Conservation (phyloP, 768 basidiomycete species). For the Hypholoma sublateritium region DNA sequence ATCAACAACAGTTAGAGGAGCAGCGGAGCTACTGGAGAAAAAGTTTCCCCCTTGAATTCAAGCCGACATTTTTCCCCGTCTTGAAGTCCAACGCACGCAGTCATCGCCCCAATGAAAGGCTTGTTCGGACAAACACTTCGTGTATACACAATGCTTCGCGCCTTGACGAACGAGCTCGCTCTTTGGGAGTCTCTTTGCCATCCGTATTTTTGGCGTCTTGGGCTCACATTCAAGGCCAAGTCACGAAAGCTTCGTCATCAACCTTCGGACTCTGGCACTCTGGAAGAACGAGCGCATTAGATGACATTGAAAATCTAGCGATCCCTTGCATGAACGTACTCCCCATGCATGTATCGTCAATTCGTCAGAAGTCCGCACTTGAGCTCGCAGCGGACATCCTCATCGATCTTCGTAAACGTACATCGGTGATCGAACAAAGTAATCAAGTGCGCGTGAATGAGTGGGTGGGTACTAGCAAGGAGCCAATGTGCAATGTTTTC, state of each 20-base stretch:
- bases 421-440: constrained; percentile 41
- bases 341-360: constrained; percentile 31
- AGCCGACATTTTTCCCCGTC: constrained; percentile 17
- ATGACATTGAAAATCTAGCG: constrained; percentile 36
- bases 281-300: constrained; percentile 36
- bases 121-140: constrained; percentile 9
- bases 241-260: constrained; percentile 24
- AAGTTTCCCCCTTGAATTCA: constrained; percentile 25
- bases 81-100: background rate
- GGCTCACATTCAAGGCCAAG: constrained; percentile 36
- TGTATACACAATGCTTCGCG: constrained; percentile 15
- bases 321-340: constrained; percentile 46
- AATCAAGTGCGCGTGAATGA: constrained; percentile 33
- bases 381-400: constrained; percentile 32
- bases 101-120: background rate
- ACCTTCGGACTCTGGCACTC: constrained; percentile 50
- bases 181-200: constrained; percentile 32
- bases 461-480: constrained; percentile 31
- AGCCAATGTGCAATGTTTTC: constrained; percentile 41
- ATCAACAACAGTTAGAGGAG: constrained; percentile 16
- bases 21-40: constrained; percentile 38
- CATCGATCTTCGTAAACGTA: constrained; percentile 34
- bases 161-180: constrained; percentile 44
- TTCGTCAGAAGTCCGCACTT: constrained; percentile 16
- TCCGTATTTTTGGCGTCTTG: constrained; percentile 44